A percentile compares a stretch with the other conserved stretches of the same genome.
phyloP scores from a whole-genome alignment of 352 stramenopile species.

The Thraustochytrium sp. region DNA sequence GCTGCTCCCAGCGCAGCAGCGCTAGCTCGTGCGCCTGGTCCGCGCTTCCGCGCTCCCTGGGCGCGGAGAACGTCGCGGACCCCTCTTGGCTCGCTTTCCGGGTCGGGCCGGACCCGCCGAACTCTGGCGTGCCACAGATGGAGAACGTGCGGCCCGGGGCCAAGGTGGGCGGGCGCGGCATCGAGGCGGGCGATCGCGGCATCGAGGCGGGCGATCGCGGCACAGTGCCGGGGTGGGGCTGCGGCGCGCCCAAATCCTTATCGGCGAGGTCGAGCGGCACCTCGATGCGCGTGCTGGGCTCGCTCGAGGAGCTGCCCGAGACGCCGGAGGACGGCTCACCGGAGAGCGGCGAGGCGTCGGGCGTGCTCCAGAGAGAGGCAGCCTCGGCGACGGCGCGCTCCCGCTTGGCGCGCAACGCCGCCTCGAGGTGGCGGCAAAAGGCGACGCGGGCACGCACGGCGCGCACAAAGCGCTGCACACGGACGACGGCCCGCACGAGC shows the following conservation, averaged over 20 bases:
- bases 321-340: not conserved
- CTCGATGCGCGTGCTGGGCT: not conserved
- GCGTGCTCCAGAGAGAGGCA: not conserved
- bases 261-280: not conserved
- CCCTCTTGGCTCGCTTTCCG: no score
- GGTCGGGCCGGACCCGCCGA: no score
- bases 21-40: not conserved
- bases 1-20: not conserved
- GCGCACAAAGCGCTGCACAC: constrained; percentile 2
- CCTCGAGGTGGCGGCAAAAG: not conserved
- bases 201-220: no score
- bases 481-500: not conserved
- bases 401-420: not conserved
- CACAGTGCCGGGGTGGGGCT: no score
- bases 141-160: no score
- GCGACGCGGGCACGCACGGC: not conserved
- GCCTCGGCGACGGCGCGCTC: not conserved
- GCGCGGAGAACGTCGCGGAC: not conserved
- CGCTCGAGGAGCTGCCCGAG: not conserved
- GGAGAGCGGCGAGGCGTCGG: not conserved
- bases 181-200: no score
- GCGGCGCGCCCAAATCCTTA: no score
- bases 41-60: not conserved
- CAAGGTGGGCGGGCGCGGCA: no score
- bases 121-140: no score